Percentiles rank a stretch among this genome's conserved stretches.
Evolutionary conservation across 2,329 filamentous ascomycete genomes (phyloP).

Genomic region (Diplodia seriata): DNA sequence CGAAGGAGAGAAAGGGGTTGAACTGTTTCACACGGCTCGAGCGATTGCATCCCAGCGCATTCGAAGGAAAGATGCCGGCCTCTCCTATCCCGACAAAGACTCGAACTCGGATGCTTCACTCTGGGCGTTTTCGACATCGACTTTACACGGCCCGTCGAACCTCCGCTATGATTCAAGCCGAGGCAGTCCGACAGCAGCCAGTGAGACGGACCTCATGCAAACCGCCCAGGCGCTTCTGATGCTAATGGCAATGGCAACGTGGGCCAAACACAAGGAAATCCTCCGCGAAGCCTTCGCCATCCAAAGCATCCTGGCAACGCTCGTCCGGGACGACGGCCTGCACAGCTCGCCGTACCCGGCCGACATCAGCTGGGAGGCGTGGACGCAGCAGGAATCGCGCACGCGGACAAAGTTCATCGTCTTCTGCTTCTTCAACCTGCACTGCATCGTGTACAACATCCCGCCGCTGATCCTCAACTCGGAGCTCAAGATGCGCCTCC

Average conservation of each 20-base stretch:
- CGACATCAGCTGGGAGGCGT: conserved; percentile 62
- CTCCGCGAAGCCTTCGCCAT: conserved; percentile 64
- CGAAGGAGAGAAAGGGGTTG: conserved; percentile 59
- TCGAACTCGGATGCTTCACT: conserved; percentile 36
- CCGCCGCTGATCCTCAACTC: conserved; percentile 64
- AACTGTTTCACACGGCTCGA: conserved; percentile 64
- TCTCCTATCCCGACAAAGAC: conserved; percentile 43
- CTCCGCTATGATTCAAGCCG: conserved; percentile 37
- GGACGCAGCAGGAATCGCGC: conserved; percentile 61
- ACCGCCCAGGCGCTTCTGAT: conserved; percentile 70
- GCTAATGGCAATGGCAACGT: conserved; percentile 66
- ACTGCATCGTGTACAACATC: conserved; percentile 68
- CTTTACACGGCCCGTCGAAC: too few relatives aligned
- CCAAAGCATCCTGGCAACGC: conserved; percentile 62
- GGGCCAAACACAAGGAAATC: conserved; percentile 64
- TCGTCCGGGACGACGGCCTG: conserved; percentile 62
- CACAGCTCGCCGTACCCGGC: conserved; percentile 62
- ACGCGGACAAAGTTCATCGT: conserved; percentile 64
- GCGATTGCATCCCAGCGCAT: conserved; percentile 62
- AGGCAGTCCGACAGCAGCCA: conserved; percentile 37
- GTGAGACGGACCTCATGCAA: conserved; percentile 57
- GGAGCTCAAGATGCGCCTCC: conserved; percentile 62
- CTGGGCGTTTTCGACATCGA: not conserved
- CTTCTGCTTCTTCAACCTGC: conserved; percentile 65
- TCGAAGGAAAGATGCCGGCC: conserved; percentile 56